Base-by-base conservation (phyloP, 2,329 filamentous ascomycete genomes). In the Mycosphaerella sp. region DNA sequence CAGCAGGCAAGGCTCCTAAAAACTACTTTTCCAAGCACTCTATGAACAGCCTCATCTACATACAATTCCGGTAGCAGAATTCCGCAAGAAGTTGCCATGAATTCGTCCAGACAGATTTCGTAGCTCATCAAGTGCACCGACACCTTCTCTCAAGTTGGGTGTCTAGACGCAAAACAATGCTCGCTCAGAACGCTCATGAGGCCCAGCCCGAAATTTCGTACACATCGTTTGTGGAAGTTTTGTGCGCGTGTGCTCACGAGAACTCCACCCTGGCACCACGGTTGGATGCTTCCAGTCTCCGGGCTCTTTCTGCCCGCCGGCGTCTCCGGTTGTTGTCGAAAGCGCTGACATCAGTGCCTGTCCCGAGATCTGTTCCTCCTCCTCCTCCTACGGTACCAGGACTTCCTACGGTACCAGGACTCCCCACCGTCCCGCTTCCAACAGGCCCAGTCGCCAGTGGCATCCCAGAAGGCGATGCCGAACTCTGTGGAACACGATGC, bases 321-420 rank as follows among this genome's bases (percentile, higher is more conserved):
- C 79, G 68, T 52, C 76, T 67, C 45, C 79, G 72, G 61, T 80
- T 80, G 55, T 74, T 78, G 1, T 77, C 79, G 61, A 79, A 80
- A 53, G 78, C 64, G 59, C 68, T 71, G 8, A 71, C 60, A 55
- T 71, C 70, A 38, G 70, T 72, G 9, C 67, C 69, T 10, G 68
- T 70, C 3, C 65, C 69, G 71, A 66, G 59, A 51, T 66, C 66
- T 69, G 64, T 66, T 2, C 60, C 63, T 23, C 34, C 73, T 44
- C 48, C 73, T 44, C 48, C 74, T 74, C 17, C 71, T 26, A 51
- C 50, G 32, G 46, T 53, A 54, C 77, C 21, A 21, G 21, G 21
- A 21, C 59, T 74, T 74, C 17, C 71, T 26, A 51, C 50, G 32
- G 46, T 53, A 54, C 77, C 76, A 1, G 75, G 78, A 48, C 67